These are phyloP conservation scores for Cyphellophora attinorum DNA, from an alignment of 2,329 filamentous ascomycete species.

Conservation along the genomic window DNA sequence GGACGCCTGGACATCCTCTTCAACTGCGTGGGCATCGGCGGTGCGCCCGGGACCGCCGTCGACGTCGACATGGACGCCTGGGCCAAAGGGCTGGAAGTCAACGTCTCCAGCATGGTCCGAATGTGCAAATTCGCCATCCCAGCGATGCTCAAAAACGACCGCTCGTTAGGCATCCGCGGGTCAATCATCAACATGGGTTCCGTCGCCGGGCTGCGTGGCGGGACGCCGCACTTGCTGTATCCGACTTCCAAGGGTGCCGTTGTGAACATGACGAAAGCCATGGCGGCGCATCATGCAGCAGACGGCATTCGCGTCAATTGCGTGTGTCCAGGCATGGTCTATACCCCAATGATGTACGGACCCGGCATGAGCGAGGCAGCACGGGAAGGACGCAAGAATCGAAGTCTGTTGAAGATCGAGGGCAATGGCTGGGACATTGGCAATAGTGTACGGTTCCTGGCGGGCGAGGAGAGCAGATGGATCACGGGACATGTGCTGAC, in stretches of 20 bases:
- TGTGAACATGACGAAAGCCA: conserved; percentile 47
- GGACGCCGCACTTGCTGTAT: conserved; percentile 45
- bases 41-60: conserved; percentile 49
- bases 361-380: conserved; percentile 41
- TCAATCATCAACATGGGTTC: conserved; percentile 54
- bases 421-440: conserved; percentile 47
- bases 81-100: conserved; percentile 49
- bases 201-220: conserved; percentile 48
- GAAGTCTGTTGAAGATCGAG: conserved; percentile 44
- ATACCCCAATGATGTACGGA: conserved; percentile 45
- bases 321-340: conserved; percentile 46
- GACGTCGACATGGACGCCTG: conserved; percentile 52
- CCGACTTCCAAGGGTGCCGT: conserved; percentile 46
- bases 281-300: conserved; percentile 44
- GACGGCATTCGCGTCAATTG: conserved; percentile 46
- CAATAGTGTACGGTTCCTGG: conserved; percentile 42
- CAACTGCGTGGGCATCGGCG: conserved; percentile 56
- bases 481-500: conserved; percentile 40
- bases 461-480: conserved; percentile 43
- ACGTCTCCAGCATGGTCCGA: conserved; percentile 56
- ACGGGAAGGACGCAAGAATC: conserved; percentile 37
- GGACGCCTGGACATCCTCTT: conserved; percentile 54
- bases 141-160: conserved; percentile 46
- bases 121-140: conserved; percentile 56
- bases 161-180: conserved; percentile 31